These are phyloP conservation scores for Phialemoniopsis sp. DNA, from an alignment of 2,329 filamentous ascomycete genomes.

Conservation along the genomic window DNA sequence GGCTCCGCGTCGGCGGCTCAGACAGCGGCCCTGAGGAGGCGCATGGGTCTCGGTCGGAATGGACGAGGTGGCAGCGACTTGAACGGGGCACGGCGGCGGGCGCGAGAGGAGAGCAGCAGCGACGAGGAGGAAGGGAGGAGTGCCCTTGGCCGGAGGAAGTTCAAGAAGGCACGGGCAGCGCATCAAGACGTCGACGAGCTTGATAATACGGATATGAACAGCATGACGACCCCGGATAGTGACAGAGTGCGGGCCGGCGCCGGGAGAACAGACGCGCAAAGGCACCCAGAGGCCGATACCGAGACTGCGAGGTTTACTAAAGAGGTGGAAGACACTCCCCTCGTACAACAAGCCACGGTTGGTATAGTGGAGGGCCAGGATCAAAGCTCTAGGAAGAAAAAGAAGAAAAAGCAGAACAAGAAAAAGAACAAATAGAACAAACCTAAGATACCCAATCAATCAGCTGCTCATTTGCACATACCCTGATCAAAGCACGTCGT, in stretches of 20 bases:
- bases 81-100: slow-evolving; percentile 6
- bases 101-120: slow-evolving; percentile 14
- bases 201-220: background rate
- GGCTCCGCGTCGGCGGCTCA: slow-evolving; percentile 15
- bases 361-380: too few relatives aligned
- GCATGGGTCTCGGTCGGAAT: slow-evolving; percentile 4
- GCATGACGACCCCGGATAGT: too few relatives aligned
- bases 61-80: slow-evolving; percentile 3
- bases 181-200: background rate
- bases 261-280: too few relatives aligned
- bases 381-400: slow-evolving; percentile 10
- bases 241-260: too few relatives aligned
- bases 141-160: slow-evolving; percentile 16
- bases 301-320: background rate
- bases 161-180: slow-evolving; percentile 5
- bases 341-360: background rate
- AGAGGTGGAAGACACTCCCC: background rate
- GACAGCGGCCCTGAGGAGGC: slow-evolving; percentile 13
- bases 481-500: too few relatives aligned
- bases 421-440: slow-evolving; percentile 3
- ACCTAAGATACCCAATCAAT: too few relatives aligned
- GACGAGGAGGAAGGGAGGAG: slow-evolving; percentile 25
- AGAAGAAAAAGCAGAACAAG: slow-evolving; percentile 9
- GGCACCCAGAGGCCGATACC: too few relatives aligned
- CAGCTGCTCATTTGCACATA: too few relatives aligned